phyloP scores from a whole-genome alignment of 345 rosid species.

The Iberis pinnata region DNA sequence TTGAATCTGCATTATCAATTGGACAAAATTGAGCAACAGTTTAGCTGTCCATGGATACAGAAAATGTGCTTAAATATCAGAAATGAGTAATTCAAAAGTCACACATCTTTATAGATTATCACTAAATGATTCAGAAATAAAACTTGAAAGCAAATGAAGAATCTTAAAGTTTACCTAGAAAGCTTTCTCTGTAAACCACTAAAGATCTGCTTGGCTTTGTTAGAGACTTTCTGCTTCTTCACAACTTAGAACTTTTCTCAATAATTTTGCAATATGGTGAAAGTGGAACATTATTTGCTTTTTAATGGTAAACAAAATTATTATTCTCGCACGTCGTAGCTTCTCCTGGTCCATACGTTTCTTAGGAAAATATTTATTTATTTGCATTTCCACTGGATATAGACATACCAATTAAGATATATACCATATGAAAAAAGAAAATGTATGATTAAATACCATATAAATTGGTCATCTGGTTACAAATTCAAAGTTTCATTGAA shows the following conservation, averaged over 20 bases:
- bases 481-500: not conserved
- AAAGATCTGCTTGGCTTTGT: too few relatives aligned
- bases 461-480: not conserved
- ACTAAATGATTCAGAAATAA: not conserved
- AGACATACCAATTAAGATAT: conserved; percentile 5
- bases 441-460: not conserved
- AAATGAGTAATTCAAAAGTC: not conserved
- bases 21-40: conserved; percentile 8
- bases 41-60: not conserved
- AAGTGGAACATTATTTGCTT: conserved; percentile 16
- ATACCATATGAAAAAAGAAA: not conserved
- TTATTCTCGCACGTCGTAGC: conserved; percentile 30
- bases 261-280: conserved; percentile 7
- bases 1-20: conserved; percentile 10
- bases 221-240: conserved; percentile 12
- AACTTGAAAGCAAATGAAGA: not conserved
- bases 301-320: conserved; percentile 23
- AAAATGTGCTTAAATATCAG: conserved; percentile 12
- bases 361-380: not conserved
- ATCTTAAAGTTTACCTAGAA: conserved; percentile 18
- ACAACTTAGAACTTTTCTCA: too few relatives aligned
- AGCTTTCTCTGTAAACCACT: not conserved
- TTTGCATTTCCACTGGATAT: conserved; percentile 1
- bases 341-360: conserved; percentile 15
- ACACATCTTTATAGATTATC: conserved; percentile 4